Percentiles rank a stretch among this genome's conserved stretches.
Conservation (phyloP, 306 rosid genomes). For the Fragaria iinumae region DNA sequence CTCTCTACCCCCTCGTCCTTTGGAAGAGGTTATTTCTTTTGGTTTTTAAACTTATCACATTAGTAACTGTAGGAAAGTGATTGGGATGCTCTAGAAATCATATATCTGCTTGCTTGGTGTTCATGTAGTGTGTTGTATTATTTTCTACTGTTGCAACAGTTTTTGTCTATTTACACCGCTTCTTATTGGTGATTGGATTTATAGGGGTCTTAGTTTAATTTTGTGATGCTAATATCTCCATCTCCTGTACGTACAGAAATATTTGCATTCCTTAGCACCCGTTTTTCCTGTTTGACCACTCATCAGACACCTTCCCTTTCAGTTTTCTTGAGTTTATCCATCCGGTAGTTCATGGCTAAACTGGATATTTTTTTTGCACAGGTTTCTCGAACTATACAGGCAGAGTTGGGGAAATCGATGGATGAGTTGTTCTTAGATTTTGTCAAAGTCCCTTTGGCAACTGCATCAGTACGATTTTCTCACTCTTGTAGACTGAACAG, state of each 20-base stretch:
- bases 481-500: constrained; percentile 26
- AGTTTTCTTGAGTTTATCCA: background rate
- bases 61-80: background rate
- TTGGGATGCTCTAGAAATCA: background rate
- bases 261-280: background rate
- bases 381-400: constrained; percentile 69
- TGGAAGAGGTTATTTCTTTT: constrained; percentile 65
- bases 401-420: constrained; percentile 87
- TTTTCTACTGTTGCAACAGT: background rate
- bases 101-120: background rate
- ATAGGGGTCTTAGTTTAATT: background rate
- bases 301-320: background rate
- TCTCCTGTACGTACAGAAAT: background rate
- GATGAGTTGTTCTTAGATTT: constrained; percentile 72
- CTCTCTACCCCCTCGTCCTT: constrained; percentile 95
- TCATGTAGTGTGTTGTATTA: background rate
- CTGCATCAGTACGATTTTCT: constrained; percentile 82
- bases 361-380: constrained; percentile 36
- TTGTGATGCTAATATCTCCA: background rate
- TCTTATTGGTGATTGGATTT: background rate
- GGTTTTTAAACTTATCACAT: background rate
- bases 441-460: constrained; percentile 78
- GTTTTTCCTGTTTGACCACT: background rate
- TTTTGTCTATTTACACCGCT: background rate
- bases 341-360: constrained; percentile 21